phyloP scores from a whole-genome alignment of 345 rosid genomes.

The Camelina neglecta region DNA sequence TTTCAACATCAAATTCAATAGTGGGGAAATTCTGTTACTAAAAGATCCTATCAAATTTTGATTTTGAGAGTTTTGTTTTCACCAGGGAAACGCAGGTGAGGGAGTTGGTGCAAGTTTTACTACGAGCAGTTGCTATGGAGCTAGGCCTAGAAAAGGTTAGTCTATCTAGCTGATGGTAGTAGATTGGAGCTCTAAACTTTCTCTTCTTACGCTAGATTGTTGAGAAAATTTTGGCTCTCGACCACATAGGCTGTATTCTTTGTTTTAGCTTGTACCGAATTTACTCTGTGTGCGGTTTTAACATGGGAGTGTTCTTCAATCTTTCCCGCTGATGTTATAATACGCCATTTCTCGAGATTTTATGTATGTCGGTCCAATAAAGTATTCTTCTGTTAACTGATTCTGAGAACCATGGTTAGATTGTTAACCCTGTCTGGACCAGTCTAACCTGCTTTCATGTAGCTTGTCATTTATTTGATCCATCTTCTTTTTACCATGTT shows the following conservation, averaged over 20 bases:
- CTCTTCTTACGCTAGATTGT: constrained; percentile 8
- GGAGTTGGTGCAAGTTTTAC: constrained; percentile 72
- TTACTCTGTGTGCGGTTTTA: constrained; percentile 28
- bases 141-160: constrained; percentile 65
- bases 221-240: constrained; percentile 39
- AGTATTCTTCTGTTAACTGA: constrained; percentile 3
- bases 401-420: constrained; percentile 14
- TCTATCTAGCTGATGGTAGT: constrained; percentile 38
- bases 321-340: constrained; percentile 3
- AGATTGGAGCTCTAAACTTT: constrained; percentile 11
- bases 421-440: not conserved
- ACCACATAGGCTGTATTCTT: constrained; percentile 39
- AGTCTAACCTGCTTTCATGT: not conserved
- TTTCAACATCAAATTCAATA: not conserved
- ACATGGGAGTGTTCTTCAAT: constrained; percentile 9
- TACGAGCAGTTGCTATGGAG: constrained; percentile 67
- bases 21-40: not conserved
- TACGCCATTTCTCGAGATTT: not conserved
- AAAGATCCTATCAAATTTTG: constrained; percentile 2
- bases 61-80: constrained; percentile 19
- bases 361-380: not conserved
- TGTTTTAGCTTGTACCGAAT: constrained; percentile 22
- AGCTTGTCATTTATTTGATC: constrained; percentile 3
- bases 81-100: constrained; percentile 85
- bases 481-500: not conserved